phyloP scores from a whole-genome alignment of 208 protist genomes.

The Acanthamoeba sp. region DNA sequence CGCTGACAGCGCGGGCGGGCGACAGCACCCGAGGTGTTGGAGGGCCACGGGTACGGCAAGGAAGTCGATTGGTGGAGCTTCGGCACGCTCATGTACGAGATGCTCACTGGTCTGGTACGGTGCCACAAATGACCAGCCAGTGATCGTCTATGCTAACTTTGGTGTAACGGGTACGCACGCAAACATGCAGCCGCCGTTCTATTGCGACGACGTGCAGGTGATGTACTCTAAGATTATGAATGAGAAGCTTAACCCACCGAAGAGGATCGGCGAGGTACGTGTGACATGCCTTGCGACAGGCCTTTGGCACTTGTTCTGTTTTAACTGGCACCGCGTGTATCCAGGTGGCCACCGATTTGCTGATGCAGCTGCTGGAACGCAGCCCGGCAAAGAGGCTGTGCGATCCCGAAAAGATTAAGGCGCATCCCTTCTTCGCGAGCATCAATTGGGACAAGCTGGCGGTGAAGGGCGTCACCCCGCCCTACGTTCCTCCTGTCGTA shows the following conservation, averaged over 20 bases:
- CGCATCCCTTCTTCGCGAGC: slow-evolving; percentile 82
- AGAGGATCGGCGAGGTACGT: slow-evolving; percentile 80
- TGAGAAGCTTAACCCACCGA: slow-evolving; percentile 77
- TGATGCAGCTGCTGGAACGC: background rate
- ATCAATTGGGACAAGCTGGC: slow-evolving; percentile 85
- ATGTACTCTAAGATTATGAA: slow-evolving; percentile 87
- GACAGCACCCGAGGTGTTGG: slow-evolving; percentile 87
- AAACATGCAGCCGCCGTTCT: slow-evolving; percentile 86
- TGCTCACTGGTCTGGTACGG: slow-evolving; percentile 87
- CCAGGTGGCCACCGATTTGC: slow-evolving; percentile 69
- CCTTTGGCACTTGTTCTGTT: too few relatives aligned
- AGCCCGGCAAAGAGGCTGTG: background rate
- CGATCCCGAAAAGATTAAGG: background rate
- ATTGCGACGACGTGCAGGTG: slow-evolving; percentile 81
- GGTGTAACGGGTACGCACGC: too few relatives aligned
- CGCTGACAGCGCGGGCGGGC: too few relatives aligned
- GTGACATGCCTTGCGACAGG: too few relatives aligned
- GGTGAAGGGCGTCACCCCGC: background rate
- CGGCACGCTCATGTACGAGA: slow-evolving; percentile 91
- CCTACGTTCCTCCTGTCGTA: background rate
- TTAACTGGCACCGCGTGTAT: too few relatives aligned
- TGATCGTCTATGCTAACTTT: too few relatives aligned
- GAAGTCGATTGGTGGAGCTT: slow-evolving; percentile 93
- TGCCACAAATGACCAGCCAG: background rate
- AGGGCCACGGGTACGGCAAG: slow-evolving; percentile 85